These are phyloP conservation scores for Pyrrhoderma lamaoense DNA, from an alignment of 1,284 basidiomycete genomes.

Conservation along the genomic window DNA sequence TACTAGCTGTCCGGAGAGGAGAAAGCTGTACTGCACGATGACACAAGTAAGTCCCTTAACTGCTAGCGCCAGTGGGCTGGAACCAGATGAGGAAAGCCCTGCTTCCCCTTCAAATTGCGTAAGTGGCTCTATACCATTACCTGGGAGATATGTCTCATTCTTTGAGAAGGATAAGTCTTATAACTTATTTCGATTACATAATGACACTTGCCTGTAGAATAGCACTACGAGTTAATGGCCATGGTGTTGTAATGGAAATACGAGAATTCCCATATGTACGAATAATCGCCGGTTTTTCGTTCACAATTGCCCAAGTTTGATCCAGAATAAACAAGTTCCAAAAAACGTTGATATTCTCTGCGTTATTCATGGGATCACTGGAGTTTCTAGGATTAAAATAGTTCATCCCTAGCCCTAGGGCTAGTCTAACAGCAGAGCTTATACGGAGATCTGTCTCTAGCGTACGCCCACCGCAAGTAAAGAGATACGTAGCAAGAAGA, in stretches of 20 bases:
- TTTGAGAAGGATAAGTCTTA: background rate
- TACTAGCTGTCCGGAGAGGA: conserved; percentile 7
- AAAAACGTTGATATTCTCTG: conserved; percentile 15
- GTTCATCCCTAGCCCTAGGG: conserved; percentile 14
- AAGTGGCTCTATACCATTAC: background rate
- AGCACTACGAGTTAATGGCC: conserved; percentile 6
- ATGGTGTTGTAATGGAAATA: conserved; percentile 13
- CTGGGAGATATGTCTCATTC: background rate
- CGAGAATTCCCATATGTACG: conserved; percentile 3
- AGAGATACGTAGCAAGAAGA: conserved; percentile 13
- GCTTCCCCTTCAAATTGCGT: conserved; percentile 7
- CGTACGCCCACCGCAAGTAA: conserved; percentile 6
- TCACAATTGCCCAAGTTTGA: conserved; percentile 11
- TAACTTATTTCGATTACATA: background rate
- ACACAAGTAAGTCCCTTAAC: conserved; percentile 9
- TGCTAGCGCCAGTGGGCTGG: conserved; percentile 7
- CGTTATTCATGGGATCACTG: conserved; percentile 10
- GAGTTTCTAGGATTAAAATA: background rate
- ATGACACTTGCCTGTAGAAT: conserved; percentile 8
- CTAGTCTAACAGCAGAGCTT: conserved; percentile 14
- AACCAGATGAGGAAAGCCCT: conserved; percentile 13
- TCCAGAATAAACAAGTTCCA: conserved; percentile 17
- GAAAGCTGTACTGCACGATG: conserved; percentile 11
- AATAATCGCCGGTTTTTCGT: conserved; percentile 11
- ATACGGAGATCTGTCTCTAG: conserved; percentile 16